Evolutionary conservation across 2,329 filamentous ascomycete species (phyloP), one percentile per base, ranked within the genome.

Genomic region (Aspergillus sergii): DNA sequence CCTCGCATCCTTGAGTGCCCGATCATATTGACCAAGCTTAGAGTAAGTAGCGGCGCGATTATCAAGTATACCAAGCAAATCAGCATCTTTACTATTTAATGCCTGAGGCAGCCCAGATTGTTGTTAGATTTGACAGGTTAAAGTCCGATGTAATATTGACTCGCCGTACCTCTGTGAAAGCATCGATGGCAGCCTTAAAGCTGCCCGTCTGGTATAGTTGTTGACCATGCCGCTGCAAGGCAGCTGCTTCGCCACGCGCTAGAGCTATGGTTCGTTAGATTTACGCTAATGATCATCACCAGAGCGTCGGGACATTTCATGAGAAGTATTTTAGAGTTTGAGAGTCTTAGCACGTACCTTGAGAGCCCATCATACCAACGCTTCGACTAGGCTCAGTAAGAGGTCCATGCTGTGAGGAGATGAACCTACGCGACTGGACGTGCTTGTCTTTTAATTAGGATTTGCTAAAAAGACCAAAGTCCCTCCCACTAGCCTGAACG

Each of bases 1-100:
- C 65, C 83, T 83, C n/a, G 84, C 84, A 79, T 89, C 86, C 60
- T 81, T 79, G 11, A 88, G 77, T 0, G 86, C 86, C 14, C 78
- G 74, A 28, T 82, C 78, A 63, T 82, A 78, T 63, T 85, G 74
- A 19, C 77, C 77, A 11, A 88, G 75, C 69, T 85, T 87, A 56
- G 83, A 82, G 62, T 85, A 81, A 41, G 83, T 82, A 14, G 85
- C 85, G 43, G 85, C 82, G 56, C 86, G 83, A 63, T 83, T 82
- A 71, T 88, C 86, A 54, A 86, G 76, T 34, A 88, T 75, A 61
- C 75, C 62, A 65, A 82, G 39, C 32, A 69, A 61, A 58, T 79
- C 71, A 10, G 72, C 71, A 64, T 73, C 65, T 56, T 73, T 71
- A 41, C 70, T 64, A n/a, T 72, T 70, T 51, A 83, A 71, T 26